Conservation (phyloP, 2,329 filamentous ascomycete genomes). For the Colletotrichum gloeosporioides region DNA sequence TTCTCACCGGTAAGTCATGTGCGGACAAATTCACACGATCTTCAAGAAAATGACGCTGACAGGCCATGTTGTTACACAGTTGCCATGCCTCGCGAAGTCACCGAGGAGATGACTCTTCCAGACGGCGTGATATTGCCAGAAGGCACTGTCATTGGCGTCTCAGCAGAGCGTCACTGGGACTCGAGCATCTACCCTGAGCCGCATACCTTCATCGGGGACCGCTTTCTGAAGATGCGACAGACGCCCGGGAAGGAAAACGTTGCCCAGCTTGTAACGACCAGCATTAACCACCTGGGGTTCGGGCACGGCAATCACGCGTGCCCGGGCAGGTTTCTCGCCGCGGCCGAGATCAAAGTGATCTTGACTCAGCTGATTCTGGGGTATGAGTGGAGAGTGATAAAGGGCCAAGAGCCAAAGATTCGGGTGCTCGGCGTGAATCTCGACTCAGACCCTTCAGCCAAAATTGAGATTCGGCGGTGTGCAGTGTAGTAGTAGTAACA, state of each 20-base stretch:
- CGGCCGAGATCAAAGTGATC: slow-evolving; percentile 5
- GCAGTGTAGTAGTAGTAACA: background rate
- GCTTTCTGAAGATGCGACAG: background rate
- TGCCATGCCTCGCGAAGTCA: background rate
- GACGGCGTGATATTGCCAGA: background rate
- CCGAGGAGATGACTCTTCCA: background rate
- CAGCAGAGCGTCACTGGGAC: background rate
- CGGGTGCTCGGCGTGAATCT: background rate
- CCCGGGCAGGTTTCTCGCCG: background rate
- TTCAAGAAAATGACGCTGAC: background rate
- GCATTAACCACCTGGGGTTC: background rate
- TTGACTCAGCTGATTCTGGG: slow-evolving; percentile 37
- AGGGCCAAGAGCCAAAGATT: background rate
- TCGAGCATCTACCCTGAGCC: background rate
- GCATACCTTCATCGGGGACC: background rate
- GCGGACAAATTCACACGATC: rapidly evolving
- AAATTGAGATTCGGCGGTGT: background rate
- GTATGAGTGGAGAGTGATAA: slow-evolving; percentile 35
- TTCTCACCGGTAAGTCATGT: background rate
- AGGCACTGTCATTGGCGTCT: background rate
- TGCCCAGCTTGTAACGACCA: background rate
- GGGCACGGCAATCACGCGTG: background rate
- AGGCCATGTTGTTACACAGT: background rate
- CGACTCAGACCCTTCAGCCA: background rate
- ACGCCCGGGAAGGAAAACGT: background rate